Evolutionary conservation across 2,329 filamentous ascomycete species (phyloP).

Genomic region (Lachnellula occidentalis): DNA sequence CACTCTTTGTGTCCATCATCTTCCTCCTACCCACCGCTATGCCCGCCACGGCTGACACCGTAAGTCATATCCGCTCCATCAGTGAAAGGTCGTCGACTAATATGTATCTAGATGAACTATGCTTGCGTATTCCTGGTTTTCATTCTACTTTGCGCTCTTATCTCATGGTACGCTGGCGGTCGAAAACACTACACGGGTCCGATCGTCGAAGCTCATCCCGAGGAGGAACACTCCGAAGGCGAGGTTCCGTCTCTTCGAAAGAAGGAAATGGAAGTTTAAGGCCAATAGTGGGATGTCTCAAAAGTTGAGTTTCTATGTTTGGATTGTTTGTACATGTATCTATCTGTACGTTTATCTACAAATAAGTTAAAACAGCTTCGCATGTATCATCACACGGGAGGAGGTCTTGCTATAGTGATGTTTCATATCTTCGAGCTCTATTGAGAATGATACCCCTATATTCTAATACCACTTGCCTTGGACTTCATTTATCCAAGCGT

Average conservation of each 20-base stretch:
- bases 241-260: neutral
- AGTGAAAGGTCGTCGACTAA: constrained; percentile 2
- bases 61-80: constrained; percentile 24
- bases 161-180: constrained; percentile 43
- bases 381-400: too few species aligned
- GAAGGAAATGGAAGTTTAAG: neutral
- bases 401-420: too few species aligned
- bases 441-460: too few species aligned
- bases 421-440: too few species aligned
- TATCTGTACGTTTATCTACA: too few species aligned
- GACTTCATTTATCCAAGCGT: too few species aligned
- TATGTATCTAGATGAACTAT: constrained; percentile 45
- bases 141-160: constrained; percentile 38
- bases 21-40: constrained; percentile 46
- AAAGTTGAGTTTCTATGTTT: too few species aligned
- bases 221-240: constrained; percentile 8
- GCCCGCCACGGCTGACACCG: constrained; percentile 41
- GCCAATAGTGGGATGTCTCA: too few species aligned
- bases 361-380: too few species aligned
- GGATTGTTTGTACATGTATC: too few species aligned
- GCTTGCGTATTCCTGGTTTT: constrained; percentile 44
- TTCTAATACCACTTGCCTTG: too few species aligned
- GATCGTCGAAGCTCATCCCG: constrained; percentile 21
- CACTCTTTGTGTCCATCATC: constrained; percentile 47
- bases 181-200: constrained; percentile 45